Evolutionary conservation across 176 grass and related monocot genomes (phyloP).

Genomic region (Zea luxurians): DNA sequence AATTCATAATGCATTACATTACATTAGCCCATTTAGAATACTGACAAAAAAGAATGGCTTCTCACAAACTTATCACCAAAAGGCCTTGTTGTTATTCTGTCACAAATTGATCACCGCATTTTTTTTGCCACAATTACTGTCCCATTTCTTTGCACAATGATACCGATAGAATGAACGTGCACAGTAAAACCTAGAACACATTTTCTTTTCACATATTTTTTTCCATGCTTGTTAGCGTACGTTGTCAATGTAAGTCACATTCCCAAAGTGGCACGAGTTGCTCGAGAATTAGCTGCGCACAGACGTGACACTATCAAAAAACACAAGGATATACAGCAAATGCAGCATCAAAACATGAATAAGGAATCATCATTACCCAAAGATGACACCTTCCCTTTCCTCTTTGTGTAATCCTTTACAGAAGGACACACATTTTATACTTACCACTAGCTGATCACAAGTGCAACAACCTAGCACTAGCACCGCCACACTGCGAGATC

Average conservation of each 20-base stretch:
- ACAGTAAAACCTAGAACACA: background rate
- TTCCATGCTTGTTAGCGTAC: background rate
- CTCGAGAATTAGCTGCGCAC: slow-evolving; percentile 17
- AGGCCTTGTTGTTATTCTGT: background rate
- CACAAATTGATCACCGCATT: background rate
- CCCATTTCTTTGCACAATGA: background rate
- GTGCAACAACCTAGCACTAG: too few relatives aligned
- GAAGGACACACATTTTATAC: slow-evolving; percentile 53
- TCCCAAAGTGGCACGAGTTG: background rate
- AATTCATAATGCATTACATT: background rate
- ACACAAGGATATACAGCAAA: slow-evolving; percentile 33
- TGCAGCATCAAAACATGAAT: slow-evolving; percentile 55
- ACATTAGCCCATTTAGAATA: background rate
- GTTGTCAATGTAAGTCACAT: slow-evolving; percentile 13
- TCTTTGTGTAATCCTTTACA: slow-evolving; percentile 46
- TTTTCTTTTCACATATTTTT: background rate
- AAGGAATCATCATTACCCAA: slow-evolving; percentile 49
- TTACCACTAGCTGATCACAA: slow-evolving; percentile 35
- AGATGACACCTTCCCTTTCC: slow-evolving; percentile 41
- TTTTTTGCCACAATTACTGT: background rate
- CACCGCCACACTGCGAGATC: slow-evolving; percentile 13
- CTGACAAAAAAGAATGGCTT: background rate
- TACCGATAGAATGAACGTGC: background rate
- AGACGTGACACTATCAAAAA: slow-evolving; percentile 28
- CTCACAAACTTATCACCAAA: slow-evolving; percentile 13